A percentile compares a stretch with the other conserved stretches of the same genome.
Conservation (phyloP, 108 stramenopile genomes). For the Cyclotella kingstonii region DNA sequence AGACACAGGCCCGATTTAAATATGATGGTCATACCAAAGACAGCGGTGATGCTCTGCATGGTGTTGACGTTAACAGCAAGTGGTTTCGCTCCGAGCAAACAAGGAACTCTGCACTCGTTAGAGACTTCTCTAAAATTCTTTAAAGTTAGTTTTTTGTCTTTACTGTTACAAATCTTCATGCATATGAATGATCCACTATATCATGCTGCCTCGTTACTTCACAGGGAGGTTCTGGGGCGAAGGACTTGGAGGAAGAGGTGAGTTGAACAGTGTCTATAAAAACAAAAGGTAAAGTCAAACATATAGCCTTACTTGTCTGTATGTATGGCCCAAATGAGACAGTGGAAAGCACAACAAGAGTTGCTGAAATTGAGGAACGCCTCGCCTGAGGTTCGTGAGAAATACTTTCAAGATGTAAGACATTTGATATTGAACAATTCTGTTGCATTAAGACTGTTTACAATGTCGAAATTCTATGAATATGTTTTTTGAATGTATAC, state of each 20-base stretch:
- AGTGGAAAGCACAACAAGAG: conserved; percentile 82
- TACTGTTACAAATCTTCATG: background rate
- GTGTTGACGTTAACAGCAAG: no score
- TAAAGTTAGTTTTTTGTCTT: background rate
- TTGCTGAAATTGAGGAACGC: conserved; percentile 59
- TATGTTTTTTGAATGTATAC: no score
- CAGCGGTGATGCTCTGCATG: no score
- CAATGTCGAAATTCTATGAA: no score
- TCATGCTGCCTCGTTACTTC: background rate
- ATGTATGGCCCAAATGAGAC: no score
- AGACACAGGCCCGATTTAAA: no score
- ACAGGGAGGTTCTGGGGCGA: conserved; percentile 39
- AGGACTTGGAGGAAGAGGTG: conserved; percentile 41
- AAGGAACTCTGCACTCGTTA: no score
- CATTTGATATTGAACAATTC: background rate
- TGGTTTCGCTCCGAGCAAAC: no score
- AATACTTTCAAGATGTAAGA: conserved; percentile 69
- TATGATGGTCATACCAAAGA: no score
- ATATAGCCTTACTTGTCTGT: background rate
- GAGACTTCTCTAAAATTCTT: no score
- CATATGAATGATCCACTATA: background rate
- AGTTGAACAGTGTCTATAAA: background rate
- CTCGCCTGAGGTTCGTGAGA: conserved; percentile 60
- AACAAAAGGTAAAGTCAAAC: background rate
- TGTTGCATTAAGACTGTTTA: background rate